These are phyloP conservation scores for Kodamaea neixiangensis DNA, from an alignment of 805 yeast genomes.

Conservation along the genomic window DNA sequence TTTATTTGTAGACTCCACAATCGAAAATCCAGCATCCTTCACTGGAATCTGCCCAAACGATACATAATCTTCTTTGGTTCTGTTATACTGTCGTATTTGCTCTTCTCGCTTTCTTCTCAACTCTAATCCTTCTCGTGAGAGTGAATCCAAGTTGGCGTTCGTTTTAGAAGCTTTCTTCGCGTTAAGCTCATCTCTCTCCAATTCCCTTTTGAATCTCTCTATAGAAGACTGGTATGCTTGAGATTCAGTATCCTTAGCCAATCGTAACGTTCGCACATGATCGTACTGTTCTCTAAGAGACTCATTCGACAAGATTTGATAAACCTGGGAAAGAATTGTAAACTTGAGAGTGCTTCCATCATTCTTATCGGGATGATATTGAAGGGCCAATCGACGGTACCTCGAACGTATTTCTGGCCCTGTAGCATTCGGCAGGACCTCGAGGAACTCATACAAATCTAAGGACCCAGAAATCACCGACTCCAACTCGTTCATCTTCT, in stretches of 20 bases:
- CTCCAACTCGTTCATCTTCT: not conserved
- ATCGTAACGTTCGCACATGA: conserved; percentile 21
- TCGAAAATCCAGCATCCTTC: conserved; percentile 11
- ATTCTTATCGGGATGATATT: conserved; percentile 45
- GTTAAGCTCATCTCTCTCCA: conserved; percentile 10
- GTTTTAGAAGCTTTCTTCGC: conserved; percentile 17
- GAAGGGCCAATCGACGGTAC: conserved; percentile 37
- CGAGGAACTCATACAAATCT: conserved; percentile 27
- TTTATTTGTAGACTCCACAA: conserved; percentile 3
- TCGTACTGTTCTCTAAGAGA: conserved; percentile 32
- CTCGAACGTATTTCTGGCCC: conserved; percentile 25
- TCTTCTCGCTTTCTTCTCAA: conserved; percentile 28
- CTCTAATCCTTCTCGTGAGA: conserved; percentile 26
- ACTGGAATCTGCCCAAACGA: conserved; percentile 21
- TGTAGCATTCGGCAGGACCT: conserved; percentile 24
- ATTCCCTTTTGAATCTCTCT: conserved; percentile 9
- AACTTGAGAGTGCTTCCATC: conserved; percentile 24
- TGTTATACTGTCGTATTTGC: conserved; percentile 1
- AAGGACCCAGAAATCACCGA: not conserved
- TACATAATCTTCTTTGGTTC: conserved; percentile 12
- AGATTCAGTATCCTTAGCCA: conserved; percentile 10
- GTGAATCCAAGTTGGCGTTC: conserved; percentile 19
- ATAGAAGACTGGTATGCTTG: not conserved
- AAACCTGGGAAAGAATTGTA: conserved; percentile 29
- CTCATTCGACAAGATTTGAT: conserved; percentile 33